Percentiles rank a stretch among this genome's conserved stretches.
These are phyloP conservation scores for Kwoniella shivajii DNA, from an alignment of 1,284 basidiomycete species.

Conservation along the genomic window DNA sequence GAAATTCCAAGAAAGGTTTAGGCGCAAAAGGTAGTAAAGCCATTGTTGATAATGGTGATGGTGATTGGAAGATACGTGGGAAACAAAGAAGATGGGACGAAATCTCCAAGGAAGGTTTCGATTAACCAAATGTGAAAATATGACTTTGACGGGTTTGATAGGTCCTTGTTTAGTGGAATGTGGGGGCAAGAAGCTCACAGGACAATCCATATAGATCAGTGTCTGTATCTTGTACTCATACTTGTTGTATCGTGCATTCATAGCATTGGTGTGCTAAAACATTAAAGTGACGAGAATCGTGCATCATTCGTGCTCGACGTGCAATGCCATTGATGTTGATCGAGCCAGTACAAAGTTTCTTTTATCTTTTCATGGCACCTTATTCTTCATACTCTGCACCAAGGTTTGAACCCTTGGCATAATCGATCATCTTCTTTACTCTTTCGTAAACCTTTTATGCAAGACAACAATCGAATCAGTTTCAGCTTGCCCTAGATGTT, in stretches of 20 bases:
- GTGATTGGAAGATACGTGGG: conserved; percentile 40
- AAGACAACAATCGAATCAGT: neutral
- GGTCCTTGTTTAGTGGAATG: too few species aligned
- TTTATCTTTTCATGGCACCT: neutral
- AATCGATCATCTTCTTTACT: conserved; percentile 73
- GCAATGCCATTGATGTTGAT: too few species aligned
- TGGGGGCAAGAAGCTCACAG: too few species aligned
- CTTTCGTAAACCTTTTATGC: conserved; percentile 79
- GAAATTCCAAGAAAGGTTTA: conserved; percentile 36
- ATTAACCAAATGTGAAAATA: too few species aligned
- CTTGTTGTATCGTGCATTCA: too few species aligned
- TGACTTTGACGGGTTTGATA: too few species aligned
- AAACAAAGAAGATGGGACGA: conserved; percentile 40
- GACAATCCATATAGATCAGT: too few species aligned
- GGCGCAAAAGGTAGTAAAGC: conserved; percentile 32
- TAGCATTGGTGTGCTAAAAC: too few species aligned
- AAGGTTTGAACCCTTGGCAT: conserved; percentile 61
- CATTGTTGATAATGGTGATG: conserved; percentile 8
- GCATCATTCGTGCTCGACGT: too few species aligned
- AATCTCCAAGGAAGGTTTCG: conserved; percentile 7
- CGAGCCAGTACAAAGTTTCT: neutral
- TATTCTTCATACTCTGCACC: conserved; percentile 37
- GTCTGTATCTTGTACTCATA: too few species aligned
- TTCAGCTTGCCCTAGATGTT: too few species aligned
- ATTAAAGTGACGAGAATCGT: too few species aligned